These are phyloP conservation scores for Phytophthora aleatoria DNA, from an alignment of 352 stramenopile species.

Conservation along the genomic window DNA sequence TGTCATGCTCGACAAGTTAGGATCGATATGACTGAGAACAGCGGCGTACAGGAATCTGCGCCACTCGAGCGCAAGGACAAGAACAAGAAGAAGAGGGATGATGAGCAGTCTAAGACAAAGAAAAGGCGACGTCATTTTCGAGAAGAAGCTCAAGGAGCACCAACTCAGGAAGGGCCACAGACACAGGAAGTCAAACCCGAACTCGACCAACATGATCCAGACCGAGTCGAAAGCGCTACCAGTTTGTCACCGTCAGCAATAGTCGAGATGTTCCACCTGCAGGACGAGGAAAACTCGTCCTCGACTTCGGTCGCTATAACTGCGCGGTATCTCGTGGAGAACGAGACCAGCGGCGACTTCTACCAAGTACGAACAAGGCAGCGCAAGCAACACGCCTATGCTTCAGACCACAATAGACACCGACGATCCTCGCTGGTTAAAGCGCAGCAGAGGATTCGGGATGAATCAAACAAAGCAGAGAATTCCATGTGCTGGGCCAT, in stretches of 20 bases:
- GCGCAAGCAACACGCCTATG: conserved; percentile 1
- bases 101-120: conserved; percentile 16
- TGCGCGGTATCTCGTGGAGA: conserved; percentile 53
- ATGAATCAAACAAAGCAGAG: conserved; percentile 10
- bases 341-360: conserved; percentile 68
- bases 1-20: conserved; percentile 4
- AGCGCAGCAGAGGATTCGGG: conserved; percentile 14
- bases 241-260: conserved; percentile 29
- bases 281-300: conserved; percentile 15
- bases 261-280: conserved; percentile 33
- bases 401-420: conserved; percentile 2
- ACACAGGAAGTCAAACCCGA: not conserved
- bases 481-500: conserved; percentile 20
- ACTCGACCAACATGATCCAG: not conserved
- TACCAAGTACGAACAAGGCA: conserved; percentile 43
- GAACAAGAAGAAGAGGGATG: conserved; percentile 21
- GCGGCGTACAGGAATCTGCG: not conserved
- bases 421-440: conserved; percentile 19
- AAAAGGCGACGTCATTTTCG: conserved; percentile 25
- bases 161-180: conserved; percentile 4
- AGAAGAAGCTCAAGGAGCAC: conserved; percentile 18
- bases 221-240: conserved; percentile 13
- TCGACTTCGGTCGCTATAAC: conserved; percentile 3
- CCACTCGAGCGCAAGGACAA: conserved; percentile 8
- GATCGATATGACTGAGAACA: conserved; percentile 17